Conservation (phyloP, 805 yeast species). For the Starmerella ratchasimensis region DNA sequence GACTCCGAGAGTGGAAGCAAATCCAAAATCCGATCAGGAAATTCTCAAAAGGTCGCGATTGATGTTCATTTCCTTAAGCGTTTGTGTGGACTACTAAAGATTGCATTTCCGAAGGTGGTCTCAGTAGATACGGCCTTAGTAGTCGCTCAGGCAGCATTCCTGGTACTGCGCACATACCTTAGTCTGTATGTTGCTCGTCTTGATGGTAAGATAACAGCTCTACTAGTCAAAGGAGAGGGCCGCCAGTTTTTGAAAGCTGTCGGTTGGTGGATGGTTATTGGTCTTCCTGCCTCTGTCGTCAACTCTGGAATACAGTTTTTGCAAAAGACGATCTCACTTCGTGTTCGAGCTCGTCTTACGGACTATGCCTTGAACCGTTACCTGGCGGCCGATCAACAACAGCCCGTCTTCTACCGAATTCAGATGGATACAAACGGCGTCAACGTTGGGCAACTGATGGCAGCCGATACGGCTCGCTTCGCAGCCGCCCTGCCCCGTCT, state of each 20-base stretch:
- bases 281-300: slow-evolving; percentile 72
- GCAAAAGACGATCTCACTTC: slow-evolving; percentile 28
- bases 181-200: slow-evolving; percentile 73
- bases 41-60: slow-evolving; percentile 22
- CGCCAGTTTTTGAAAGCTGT: slow-evolving; percentile 48
- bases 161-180: slow-evolving; percentile 55
- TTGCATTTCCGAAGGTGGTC: slow-evolving; percentile 25
- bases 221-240: slow-evolving; percentile 59
- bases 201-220: slow-evolving; percentile 76
- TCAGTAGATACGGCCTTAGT: slow-evolving; percentile 29
- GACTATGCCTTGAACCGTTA: slow-evolving; percentile 52
- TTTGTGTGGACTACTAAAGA: slow-evolving; percentile 23
- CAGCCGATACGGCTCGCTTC: slow-evolving; percentile 66
- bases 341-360: slow-evolving; percentile 52
- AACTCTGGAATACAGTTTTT: slow-evolving; percentile 45
- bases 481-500: slow-evolving; percentile 56
- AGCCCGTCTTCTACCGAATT: slow-evolving; percentile 60
- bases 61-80: slow-evolving; percentile 23
- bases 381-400: slow-evolving; percentile 27
- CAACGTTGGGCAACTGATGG: slow-evolving; percentile 73
- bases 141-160: slow-evolving; percentile 40
- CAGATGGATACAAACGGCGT: slow-evolving; percentile 42
- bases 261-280: slow-evolving; percentile 67
- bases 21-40: neutral
- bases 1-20: neutral